phyloP scores from a whole-genome alignment of 768 basidiomycete genomes.

The Amylocystis lapponica region DNA sequence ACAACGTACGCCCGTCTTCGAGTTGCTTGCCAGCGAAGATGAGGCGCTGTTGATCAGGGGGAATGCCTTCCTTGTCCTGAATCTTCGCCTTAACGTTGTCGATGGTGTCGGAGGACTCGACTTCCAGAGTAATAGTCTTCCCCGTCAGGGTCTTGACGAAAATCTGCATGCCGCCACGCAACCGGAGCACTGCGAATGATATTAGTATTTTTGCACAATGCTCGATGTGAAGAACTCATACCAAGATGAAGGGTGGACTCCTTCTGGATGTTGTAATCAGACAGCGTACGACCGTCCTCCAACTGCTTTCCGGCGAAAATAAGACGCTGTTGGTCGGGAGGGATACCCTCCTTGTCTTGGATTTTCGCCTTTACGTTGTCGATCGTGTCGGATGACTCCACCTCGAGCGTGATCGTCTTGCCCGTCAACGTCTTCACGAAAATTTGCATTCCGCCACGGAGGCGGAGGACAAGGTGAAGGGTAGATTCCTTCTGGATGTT shows the following conservation, averaged over 20 bases:
- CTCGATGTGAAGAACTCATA: slow-evolving; percentile 12
- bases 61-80: slow-evolving; percentile 88
- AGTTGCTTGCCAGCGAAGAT: slow-evolving; percentile 93
- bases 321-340: slow-evolving; percentile 90
- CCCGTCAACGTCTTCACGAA: slow-evolving; percentile 87
- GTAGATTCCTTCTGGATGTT: too few relatives aligned
- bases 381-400: slow-evolving; percentile 73
- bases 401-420: slow-evolving; percentile 88
- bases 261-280: slow-evolving; percentile 93
- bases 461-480: too few relatives aligned
- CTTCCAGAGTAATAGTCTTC: slow-evolving; percentile 90
- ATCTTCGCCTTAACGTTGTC: slow-evolving; percentile 91
- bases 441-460: too few relatives aligned
- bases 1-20: slow-evolving; percentile 86
- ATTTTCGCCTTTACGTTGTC: slow-evolving; percentile 81
- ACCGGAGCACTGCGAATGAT: slow-evolving; percentile 55
- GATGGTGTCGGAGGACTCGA: slow-evolving; percentile 82
- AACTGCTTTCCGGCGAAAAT: slow-evolving; percentile 97
- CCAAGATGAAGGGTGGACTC: slow-evolving; percentile 83
- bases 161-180: slow-evolving; percentile 89
- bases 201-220: neutral
- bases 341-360: slow-evolving; percentile 82
- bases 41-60: slow-evolving; percentile 84
- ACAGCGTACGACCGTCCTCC: slow-evolving; percentile 88
- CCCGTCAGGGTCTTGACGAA: slow-evolving; percentile 82